phyloP scores from a whole-genome alignment of 2,329 filamentous ascomycete species.

The Phaeoacremonium minimum region DNA sequence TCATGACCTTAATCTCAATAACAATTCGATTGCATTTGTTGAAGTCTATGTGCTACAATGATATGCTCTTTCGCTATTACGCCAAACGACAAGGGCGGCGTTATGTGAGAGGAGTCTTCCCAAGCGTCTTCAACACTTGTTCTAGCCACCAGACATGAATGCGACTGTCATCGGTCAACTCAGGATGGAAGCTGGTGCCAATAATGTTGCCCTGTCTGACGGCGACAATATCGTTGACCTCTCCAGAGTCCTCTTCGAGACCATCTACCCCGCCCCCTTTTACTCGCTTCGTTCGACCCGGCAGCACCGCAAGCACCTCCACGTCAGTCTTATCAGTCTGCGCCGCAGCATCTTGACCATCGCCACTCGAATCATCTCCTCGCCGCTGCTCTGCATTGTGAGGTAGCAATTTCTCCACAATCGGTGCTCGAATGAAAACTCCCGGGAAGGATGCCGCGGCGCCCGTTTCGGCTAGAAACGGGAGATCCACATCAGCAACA shows the following conservation, averaged over 20 bases:
- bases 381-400: constrained; percentile 12
- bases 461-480: constrained; percentile 51
- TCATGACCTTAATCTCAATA: too few species aligned
- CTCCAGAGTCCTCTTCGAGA: constrained; percentile 20
- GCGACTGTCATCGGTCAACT: constrained; percentile 80
- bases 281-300: constrained; percentile 27
- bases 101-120: too few species aligned
- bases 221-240: constrained; percentile 75
- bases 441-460: constrained; percentile 59
- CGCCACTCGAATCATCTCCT: constrained; percentile 1
- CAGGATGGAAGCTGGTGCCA: constrained; percentile 93
- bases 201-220: constrained; percentile 89
- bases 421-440: constrained; percentile 91
- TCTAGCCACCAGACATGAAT: constrained; percentile 94
- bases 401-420: constrained; percentile 78
- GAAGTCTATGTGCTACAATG: too few species aligned
- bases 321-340: constrained; percentile 24
- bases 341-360: constrained; percentile 26
- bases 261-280: constrained; percentile 29
- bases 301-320: constrained; percentile 47
- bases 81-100: too few species aligned
- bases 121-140: constrained; percentile 52
- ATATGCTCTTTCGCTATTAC: too few species aligned
- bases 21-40: too few species aligned
- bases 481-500: constrained; percentile 67